These are phyloP conservation scores for Nemania abortiva DNA, from an alignment of 2,329 filamentous ascomycete genomes.

Conservation along the genomic window DNA sequence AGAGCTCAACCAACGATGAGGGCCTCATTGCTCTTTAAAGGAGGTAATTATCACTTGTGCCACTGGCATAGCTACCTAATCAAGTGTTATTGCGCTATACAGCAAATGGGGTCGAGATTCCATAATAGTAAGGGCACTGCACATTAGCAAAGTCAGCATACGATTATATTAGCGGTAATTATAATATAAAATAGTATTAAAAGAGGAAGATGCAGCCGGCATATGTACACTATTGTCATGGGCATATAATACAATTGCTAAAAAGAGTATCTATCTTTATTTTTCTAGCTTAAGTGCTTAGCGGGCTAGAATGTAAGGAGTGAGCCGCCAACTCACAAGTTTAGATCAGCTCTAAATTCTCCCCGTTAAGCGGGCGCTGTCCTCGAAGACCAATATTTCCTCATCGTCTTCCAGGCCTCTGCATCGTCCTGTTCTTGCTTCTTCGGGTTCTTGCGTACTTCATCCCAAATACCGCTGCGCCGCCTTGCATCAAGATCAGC, in stretches of 20 bases:
- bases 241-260: no score
- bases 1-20: no score
- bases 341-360: not conserved
- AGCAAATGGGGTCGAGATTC: no score
- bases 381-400: constrained; percentile 42
- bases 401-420: constrained; percentile 42
- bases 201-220: not conserved
- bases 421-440: constrained; percentile 42
- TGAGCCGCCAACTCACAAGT: not conserved
- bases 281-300: no score
- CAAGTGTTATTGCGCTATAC: no score
- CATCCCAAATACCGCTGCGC: constrained; percentile 38
- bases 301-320: no score
- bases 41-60: no score
- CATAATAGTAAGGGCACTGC: no score
- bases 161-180: not conserved
- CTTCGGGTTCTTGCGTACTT: constrained; percentile 35
- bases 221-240: not conserved
- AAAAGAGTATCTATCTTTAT: no score
- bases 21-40: no score
- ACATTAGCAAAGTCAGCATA: not conserved
- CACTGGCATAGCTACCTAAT: no score
- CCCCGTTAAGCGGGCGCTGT: constrained; percentile 19
- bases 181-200: not conserved
- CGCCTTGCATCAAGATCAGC: constrained; percentile 37